Base-by-base conservation (phyloP, 2,329 filamentous ascomycete genomes). In the Allantophomopsis cytisporea region DNA sequence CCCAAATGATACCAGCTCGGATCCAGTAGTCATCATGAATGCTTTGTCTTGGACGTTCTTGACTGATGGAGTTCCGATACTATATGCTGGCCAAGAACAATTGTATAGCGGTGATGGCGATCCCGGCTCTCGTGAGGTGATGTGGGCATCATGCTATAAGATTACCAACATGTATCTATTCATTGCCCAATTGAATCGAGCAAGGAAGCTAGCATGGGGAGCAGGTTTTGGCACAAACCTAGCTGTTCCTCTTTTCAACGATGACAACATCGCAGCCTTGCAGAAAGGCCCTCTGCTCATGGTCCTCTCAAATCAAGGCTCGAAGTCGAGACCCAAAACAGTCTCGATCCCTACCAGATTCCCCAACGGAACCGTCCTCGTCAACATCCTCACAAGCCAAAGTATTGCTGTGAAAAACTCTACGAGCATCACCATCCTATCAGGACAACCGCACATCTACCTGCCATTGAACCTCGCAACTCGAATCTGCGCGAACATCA, bases 31-130 rank as follows among this genome's bases (percentile, higher is more conserved):
- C 11, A 14, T 36, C 12, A 35, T 18, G 23, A 41, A 43, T 31
- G 52, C 63, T 20, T 50, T 68, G 30, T 57, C 63, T 5, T 69
- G 60, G 47, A 66, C 58, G 7, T 60, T 70, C 37, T 57, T 70
- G 28, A 49, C 53, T 11, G 60, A 69, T 43, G 67, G 67, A 17
- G 63, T 70, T 21, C 66, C 67, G 1, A 65, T 39, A 13, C 11
- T 39, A 11, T 39, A 39, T 16, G 36, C 34, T 28, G 38, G 38
- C 2, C 31, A 35, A 15, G 38, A 39, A 18, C 38, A 39, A 17
- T 23, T 17, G 3, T 39, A 15, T 31, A 12, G 18, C n/a, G 38
- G 38, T 7, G 33, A 30, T 20, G 38, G 31, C 15, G 38, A 39
- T 36, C 38, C 38, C 10, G 38, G 18, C 38, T 23, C 31, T 30